Evolutionary conservation across 1,284 basidiomycete species (phyloP).

Genomic region (Wallemia mellicola): DNA sequence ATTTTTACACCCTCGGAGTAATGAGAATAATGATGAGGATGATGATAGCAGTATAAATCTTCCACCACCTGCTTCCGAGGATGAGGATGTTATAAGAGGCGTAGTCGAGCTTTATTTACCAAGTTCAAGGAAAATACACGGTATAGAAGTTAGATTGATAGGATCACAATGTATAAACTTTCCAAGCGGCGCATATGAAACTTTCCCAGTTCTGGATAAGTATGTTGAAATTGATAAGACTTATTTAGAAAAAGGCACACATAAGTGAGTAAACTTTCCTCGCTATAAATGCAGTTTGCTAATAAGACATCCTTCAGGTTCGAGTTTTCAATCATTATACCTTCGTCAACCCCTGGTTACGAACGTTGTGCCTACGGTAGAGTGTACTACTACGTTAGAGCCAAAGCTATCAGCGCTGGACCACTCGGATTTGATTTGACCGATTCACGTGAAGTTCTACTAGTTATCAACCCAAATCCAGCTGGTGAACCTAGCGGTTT

Average conservation of each 20-base stretch:
- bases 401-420: background rate
- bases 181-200: background rate
- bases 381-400: background rate
- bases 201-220: background rate
- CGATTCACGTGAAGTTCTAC: background rate
- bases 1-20: background rate
- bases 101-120: background rate
- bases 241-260: background rate
- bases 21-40: background rate
- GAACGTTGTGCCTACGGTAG: background rate
- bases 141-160: background rate
- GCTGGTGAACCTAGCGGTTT: background rate
- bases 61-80: background rate
- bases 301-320: background rate
- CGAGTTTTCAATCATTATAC: background rate
- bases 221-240: background rate
- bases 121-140: background rate
- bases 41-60: background rate
- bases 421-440: background rate
- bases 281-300: background rate
- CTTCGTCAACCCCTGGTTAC: background rate
- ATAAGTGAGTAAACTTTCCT: background rate
- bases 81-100: background rate
- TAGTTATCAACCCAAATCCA: background rate
- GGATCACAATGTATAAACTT: background rate